Conservation (phyloP, 1,139 yeast genomes). For the Kodamaea sp. region DNA sequence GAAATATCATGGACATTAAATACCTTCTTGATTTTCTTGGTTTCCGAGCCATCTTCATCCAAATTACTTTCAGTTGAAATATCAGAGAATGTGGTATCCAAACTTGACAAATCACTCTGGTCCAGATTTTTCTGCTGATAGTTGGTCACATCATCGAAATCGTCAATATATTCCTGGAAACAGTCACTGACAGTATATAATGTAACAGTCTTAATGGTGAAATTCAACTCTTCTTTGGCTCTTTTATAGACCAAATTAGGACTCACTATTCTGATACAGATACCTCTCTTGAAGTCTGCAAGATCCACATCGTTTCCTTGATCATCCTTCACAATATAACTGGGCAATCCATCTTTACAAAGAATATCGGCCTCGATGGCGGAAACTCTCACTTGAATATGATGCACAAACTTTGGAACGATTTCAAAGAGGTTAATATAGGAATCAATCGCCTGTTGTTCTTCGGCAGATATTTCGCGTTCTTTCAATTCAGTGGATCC, state of each 20-base stretch:
- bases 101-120: conserved; percentile 35
- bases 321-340: conserved; percentile 29
- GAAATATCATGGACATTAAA: conserved; percentile 29
- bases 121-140: conserved; percentile 23
- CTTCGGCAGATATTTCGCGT: background rate
- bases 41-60: conserved; percentile 17
- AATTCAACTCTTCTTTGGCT: conserved; percentile 21
- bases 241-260: conserved; percentile 25
- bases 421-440: conserved; percentile 28
- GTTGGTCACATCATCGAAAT: conserved; percentile 32
- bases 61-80: conserved; percentile 15
- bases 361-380: conserved; percentile 37
- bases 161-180: conserved; percentile 36
- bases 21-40: conserved; percentile 37
- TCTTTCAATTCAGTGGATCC: background rate
- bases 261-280: conserved; percentile 30
- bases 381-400: conserved; percentile 28
- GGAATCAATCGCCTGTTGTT: background rate
- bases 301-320: conserved; percentile 31
- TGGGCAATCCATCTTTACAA: conserved; percentile 47
- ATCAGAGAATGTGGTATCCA: conserved; percentile 29
- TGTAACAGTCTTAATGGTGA: conserved; percentile 25
- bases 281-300: conserved; percentile 43
- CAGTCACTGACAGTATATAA: conserved; percentile 45
- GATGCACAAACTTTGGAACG: conserved; percentile 31